A percentile compares a stretch with the other conserved stretches of the same genome.
Evolutionary conservation across 345 rosid genomes (phyloP).

Genomic region (Citrus reticulata): DNA sequence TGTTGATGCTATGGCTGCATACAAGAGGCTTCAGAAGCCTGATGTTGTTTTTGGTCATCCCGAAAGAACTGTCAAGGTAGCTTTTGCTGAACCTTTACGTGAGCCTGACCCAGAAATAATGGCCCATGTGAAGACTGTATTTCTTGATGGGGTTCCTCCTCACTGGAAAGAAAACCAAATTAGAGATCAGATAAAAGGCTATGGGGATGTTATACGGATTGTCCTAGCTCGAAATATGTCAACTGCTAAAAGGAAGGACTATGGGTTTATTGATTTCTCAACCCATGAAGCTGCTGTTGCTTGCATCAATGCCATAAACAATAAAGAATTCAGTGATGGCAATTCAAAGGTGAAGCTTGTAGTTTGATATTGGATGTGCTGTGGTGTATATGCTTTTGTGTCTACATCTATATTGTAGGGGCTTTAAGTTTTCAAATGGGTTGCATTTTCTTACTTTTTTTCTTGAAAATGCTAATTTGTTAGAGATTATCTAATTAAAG

Average conservation of each 20-base stretch:
- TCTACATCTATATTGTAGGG: not conserved
- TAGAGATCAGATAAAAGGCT: constrained; percentile 37
- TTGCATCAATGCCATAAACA: constrained; percentile 52
- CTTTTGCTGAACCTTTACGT: constrained; percentile 62
- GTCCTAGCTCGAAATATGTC: constrained; percentile 62
- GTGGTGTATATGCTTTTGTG: not conserved
- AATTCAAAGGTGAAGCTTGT: constrained; percentile 36
- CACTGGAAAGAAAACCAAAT: constrained; percentile 56
- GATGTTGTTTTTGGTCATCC: constrained; percentile 63
- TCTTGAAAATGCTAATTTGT: not conserved
- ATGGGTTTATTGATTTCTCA: constrained; percentile 56
- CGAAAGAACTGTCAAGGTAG: constrained; percentile 68
- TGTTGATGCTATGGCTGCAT: constrained; percentile 57
- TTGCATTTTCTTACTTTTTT: not conserved
- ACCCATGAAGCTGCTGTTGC: constrained; percentile 53
- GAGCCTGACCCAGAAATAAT: constrained; percentile 66
- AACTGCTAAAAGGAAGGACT: constrained; percentile 62
- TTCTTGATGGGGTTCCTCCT: constrained; percentile 64
- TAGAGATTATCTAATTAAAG: not conserved
- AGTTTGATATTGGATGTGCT: constrained; percentile 2
- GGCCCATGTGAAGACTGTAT: constrained; percentile 63
- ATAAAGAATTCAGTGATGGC: constrained; percentile 33
- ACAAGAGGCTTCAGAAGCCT: constrained; percentile 65
- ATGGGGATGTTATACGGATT: constrained; percentile 43
- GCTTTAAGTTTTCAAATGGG: not conserved